These are phyloP conservation scores for Anaeromyces robustus DNA, from an alignment of 192 early-diverging fungal genomes.

Conservation along the genomic window DNA sequence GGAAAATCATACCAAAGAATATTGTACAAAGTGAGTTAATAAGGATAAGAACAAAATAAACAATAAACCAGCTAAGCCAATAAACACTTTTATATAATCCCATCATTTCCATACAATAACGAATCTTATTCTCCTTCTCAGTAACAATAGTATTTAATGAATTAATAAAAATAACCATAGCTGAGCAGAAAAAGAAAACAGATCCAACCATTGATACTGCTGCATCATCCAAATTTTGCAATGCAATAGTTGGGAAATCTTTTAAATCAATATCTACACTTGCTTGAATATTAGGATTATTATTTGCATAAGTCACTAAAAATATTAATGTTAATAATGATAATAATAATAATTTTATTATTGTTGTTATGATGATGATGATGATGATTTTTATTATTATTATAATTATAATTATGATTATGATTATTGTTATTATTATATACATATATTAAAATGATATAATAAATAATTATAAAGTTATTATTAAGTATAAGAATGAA, in stretches of 20 bases:
- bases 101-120: slow-evolving; percentile 63
- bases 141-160: slow-evolving; percentile 50
- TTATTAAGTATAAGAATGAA: too few relatives aligned
- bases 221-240: slow-evolving; percentile 25
- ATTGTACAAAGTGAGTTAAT: not conserved
- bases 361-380: too few relatives aligned
- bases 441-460: too few relatives aligned
- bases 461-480: too few relatives aligned
- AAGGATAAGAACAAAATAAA: not conserved
- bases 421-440: too few relatives aligned
- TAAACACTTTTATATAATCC: slow-evolving; percentile 34
- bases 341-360: too few relatives aligned
- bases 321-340: too few relatives aligned
- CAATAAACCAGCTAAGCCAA: not conserved
- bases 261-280: slow-evolving; percentile 32
- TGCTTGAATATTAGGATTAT: slow-evolving; percentile 4
- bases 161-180: slow-evolving; percentile 43
- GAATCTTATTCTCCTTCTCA: slow-evolving; percentile 56
- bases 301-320: not conserved
- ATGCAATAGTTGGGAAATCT: slow-evolving; percentile 53
- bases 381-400: too few relatives aligned
- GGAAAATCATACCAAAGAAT: slow-evolving; percentile 38
- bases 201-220: slow-evolving; percentile 39
- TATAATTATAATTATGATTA: too few relatives aligned
- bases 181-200: slow-evolving; percentile 37